phyloP scores from a whole-genome alignment of 2,329 filamentous ascomycete genomes.

The Hypoxylon sp. region DNA sequence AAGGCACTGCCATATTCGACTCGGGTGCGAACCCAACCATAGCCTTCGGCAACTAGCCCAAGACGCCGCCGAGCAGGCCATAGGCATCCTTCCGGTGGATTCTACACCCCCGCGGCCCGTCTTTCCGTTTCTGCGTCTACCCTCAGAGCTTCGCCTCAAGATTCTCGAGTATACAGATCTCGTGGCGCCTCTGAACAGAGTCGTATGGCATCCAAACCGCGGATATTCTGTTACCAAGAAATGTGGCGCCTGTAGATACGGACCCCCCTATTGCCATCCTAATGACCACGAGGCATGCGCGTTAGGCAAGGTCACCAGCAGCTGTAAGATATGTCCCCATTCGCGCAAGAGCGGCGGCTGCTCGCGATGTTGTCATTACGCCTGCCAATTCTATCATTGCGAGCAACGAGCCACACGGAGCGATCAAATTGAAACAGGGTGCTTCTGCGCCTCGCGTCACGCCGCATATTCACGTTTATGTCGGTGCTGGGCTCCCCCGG shows the following conservation, averaged over 20 bases:
- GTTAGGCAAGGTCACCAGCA: background rate
- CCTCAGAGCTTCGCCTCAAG: slow-evolving; percentile 2
- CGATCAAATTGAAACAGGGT: slow-evolving; percentile 2
- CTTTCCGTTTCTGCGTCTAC: background rate
- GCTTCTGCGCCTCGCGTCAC: background rate
- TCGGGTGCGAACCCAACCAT: background rate
- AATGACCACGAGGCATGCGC: background rate
- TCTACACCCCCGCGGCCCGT: background rate
- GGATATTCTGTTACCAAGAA: background rate
- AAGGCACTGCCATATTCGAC: background rate
- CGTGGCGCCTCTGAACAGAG: slow-evolving; percentile 6
- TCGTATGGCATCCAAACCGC: background rate
- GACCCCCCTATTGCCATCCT: background rate
- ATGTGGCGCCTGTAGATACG: background rate
- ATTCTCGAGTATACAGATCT: slow-evolving; percentile 21
- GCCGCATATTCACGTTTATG: slow-evolving; percentile 1
- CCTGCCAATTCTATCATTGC: slow-evolving; percentile 13
- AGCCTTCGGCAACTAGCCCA: background rate
- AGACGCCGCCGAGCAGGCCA: background rate
- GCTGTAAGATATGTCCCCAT: background rate
- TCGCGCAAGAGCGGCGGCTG: background rate
- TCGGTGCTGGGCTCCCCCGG: slow-evolving; percentile 9
- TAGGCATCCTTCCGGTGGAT: background rate
- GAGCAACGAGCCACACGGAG: background rate
- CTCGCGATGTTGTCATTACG: slow-evolving; percentile 2